Base-by-base conservation (phyloP, 257 asterid species). In the Nicotiana knightiana region DNA sequence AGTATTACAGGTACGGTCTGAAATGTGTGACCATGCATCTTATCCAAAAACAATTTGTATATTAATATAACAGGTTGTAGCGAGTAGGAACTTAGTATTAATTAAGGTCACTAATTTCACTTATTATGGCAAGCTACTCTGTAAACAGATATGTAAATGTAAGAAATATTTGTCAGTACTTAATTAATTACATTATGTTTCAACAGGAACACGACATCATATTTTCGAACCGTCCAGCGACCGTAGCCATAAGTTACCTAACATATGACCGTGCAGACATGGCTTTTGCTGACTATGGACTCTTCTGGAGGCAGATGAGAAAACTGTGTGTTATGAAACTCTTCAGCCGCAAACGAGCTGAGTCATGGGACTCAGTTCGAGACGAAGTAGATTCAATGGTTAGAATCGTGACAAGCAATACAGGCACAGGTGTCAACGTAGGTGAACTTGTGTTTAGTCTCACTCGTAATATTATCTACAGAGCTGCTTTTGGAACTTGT, bases 231-330 rank as follows among this genome's bases (percentile, higher is more conserved):
- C 92, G 98, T 39, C 99, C 99, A 7, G 97, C 94, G 0, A 91
- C 91, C 3, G 84, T 90, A 10, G 98, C 97, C 13, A 92, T 93
- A 30, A 85, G 90, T 15, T 95, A 93, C 88, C 17, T 95, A 2
- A 93, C 98, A 15, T 95, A 95, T 48, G 93, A 93, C 7, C 61
- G 95, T n/a, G 97, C 98, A 4, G 99, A 95, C 88, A 93, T 95
- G 99, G 99, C 98, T 8, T 95, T 95, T 76, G 97, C 98, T 9
- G 89, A 95, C 73, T 95, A 95, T 86, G 99, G 99, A 18, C 98
- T 98, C 1, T 95, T 93, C 73, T 95, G 99, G 99, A 93, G 99
- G 55, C 97, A 95, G 81, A 93, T 95, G 99, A 87, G 99, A 7
- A 95, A 95, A 82, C 88, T 95, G 10, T 92, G 98, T 30, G 98